These are phyloP conservation scores for Eimeria sp. DNA, from an alignment of 169 alveolate genomes.

Conservation along the genomic window DNA sequence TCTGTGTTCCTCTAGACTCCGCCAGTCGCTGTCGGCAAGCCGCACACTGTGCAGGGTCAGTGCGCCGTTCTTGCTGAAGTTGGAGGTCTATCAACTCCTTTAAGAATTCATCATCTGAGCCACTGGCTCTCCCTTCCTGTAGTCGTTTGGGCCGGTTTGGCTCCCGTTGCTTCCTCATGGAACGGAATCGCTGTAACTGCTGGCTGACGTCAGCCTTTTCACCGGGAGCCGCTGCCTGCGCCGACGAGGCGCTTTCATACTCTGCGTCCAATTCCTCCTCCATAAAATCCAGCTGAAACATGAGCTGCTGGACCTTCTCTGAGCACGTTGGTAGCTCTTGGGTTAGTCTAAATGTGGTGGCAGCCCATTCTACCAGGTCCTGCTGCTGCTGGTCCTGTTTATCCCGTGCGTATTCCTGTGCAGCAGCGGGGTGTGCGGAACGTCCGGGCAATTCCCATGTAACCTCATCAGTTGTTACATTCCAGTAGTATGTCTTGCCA, in stretches of 20 bases:
- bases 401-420: background rate
- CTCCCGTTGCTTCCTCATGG: slow-evolving; percentile 44
- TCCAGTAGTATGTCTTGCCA: slow-evolving; percentile 66
- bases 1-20: slow-evolving; percentile 73
- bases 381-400: slow-evolving; percentile 1
- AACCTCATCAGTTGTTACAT: slow-evolving; percentile 56
- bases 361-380: slow-evolving; percentile 67
- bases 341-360: slow-evolving; percentile 21
- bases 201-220: slow-evolving; percentile 5
- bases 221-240: background rate
- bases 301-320: slow-evolving; percentile 73
- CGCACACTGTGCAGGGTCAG: slow-evolving; percentile 44
- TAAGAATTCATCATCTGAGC: slow-evolving; percentile 73
- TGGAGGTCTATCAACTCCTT: slow-evolving; percentile 68
- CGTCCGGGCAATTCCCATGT: slow-evolving; percentile 53
- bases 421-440: background rate
- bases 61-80: slow-evolving; percentile 54
- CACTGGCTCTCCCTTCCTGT: slow-evolving; percentile 14
- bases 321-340: slow-evolving; percentile 70
- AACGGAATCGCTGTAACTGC: slow-evolving; percentile 40
- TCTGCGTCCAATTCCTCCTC: slow-evolving; percentile 61
- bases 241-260: background rate
- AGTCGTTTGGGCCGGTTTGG: slow-evolving; percentile 22
- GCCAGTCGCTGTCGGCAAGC: slow-evolving; percentile 49
- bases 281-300: slow-evolving; percentile 49